Evolutionary conservation across 108 stramenopile species (phyloP), one percentile per base, ranked within the genome.

Genomic region (Mediolabrus comicus): DNA sequence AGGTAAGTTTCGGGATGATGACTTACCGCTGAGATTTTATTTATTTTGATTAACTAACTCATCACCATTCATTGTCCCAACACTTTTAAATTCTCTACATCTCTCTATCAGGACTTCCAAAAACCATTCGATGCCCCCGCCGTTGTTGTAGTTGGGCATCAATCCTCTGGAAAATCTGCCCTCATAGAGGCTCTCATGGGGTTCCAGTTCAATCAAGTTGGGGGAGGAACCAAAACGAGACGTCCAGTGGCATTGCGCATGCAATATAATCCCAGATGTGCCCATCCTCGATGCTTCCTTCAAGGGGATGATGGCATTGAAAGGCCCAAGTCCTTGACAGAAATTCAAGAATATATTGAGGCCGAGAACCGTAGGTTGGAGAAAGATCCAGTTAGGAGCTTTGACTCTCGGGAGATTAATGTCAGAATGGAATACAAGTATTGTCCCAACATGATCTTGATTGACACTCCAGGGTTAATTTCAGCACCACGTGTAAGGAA

Each of bases 131-230:
- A 97, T 65, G 90, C 93, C n/a, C 94, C 96, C 12, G 94, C 96
- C 16, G 94, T 97, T 25, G 89, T 97, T 19, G 94, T 97, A 5
- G 94, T 97, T 22, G 96, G 96, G 10, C 93, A 95, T 64, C 96
- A 97, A 64, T 93, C 93, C 54, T 87, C 89, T 36, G 96, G 96
- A 46, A 97, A 97, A 82, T 91, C 89, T 1, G 94, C 96, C 59
- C 75, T 97, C 51, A 95, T 97, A 64, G 96, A 97, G 76, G 96
- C 96, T 32, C 72, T 97, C 24, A 97, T 97, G 94, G 96, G 96
- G 35, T 97, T 97, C 58, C 96, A 97, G 85, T 97, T 97, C 82
- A 97, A 97, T 79, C 88, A 96, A 77, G 95, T 96, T 53, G 96
- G 96, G 14, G 96, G 96, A 1, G 96, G 96, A 8, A 97, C 96